Percentiles rank a stretch among this genome's conserved stretches.
phyloP scores from a whole-genome alignment of 1,284 basidiomycete genomes.

The Tilletia caries region DNA sequence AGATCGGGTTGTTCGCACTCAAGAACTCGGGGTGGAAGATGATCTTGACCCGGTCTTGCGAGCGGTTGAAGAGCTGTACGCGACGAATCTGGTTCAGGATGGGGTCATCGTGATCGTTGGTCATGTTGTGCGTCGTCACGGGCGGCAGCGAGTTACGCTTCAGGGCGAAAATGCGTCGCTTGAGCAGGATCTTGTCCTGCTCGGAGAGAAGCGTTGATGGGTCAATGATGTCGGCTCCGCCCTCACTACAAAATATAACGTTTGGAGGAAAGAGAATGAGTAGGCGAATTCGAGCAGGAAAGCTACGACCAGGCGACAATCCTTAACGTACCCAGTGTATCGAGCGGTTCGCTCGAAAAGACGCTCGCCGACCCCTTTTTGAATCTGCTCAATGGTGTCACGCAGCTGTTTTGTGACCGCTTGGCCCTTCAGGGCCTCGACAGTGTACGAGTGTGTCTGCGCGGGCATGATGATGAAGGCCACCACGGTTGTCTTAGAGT shows the following conservation, averaged over 20 bases:
- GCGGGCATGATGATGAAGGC: slow-evolving; percentile 99
- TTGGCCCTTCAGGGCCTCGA: slow-evolving; percentile 96
- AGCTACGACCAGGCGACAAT: background rate
- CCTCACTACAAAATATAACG: slow-evolving; percentile 55
- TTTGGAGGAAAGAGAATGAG: slow-evolving; percentile 16
- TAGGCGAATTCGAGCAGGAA: slow-evolving; percentile 8
- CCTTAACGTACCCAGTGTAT: slow-evolving; percentile 70
- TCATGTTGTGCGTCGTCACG: slow-evolving; percentile 96
- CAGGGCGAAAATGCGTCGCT: slow-evolving; percentile 91
- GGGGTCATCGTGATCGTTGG: slow-evolving; percentile 83
- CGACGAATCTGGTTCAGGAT: slow-evolving; percentile 91
- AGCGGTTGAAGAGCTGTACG: slow-evolving; percentile 83
- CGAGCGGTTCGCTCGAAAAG: slow-evolving; percentile 90
- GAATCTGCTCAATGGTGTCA: slow-evolving; percentile 87
- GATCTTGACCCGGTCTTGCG: slow-evolving; percentile 83
- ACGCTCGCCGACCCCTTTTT: slow-evolving; percentile 82
- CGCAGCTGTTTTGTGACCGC: slow-evolving; percentile 93
- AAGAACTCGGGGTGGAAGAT: slow-evolving; percentile 98
- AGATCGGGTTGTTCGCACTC: slow-evolving; percentile 93
- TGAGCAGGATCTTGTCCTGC: slow-evolving; percentile 91
- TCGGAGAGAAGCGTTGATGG: slow-evolving; percentile 68
- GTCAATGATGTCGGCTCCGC: slow-evolving; percentile 38
- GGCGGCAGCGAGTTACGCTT: slow-evolving; percentile 90
- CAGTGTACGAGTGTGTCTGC: slow-evolving; percentile 88
- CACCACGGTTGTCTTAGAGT: slow-evolving; percentile 78